A percentile compares a stretch with the other conserved stretches of the same genome.
These are phyloP conservation scores for Ceratocystis alfenasii DNA, from an alignment of 2,329 filamentous ascomycete species.

Conservation along the genomic window DNA sequence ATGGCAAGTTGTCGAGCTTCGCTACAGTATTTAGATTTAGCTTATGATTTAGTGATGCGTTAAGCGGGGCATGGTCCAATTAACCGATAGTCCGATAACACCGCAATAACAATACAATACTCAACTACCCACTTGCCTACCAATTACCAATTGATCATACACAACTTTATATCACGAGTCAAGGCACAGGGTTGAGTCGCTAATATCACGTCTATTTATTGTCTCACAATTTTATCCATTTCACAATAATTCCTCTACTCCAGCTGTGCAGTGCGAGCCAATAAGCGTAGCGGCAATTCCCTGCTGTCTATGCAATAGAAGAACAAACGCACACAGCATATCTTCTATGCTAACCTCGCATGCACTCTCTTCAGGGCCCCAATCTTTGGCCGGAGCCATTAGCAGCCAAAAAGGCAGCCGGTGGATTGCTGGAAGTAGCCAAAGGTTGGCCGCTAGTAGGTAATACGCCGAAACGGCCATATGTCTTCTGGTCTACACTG, in stretches of 20 bases:
- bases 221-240: neutral
- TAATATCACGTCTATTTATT: neutral
- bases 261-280: neutral
- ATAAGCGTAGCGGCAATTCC: no score
- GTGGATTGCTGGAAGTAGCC: slow-evolving; percentile 29
- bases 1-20: neutral
- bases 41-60: neutral
- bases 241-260: neutral
- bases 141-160: neutral
- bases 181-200: neutral
- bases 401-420: slow-evolving; percentile 48
- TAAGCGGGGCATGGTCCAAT: neutral
- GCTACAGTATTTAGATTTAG: neutral
- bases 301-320: no score
- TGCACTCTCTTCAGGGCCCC: slow-evolving; percentile 43
- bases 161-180: neutral
- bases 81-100: slow-evolving; percentile 6
- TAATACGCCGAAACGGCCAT: slow-evolving; percentile 80
- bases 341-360: neutral
- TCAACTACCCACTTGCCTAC: no score
- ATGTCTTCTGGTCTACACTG: slow-evolving; percentile 90
- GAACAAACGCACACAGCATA: neutral
- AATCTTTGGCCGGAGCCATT: slow-evolving; percentile 49
- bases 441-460: slow-evolving; percentile 42
- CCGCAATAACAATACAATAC: neutral